These are phyloP conservation scores for Prunus yedoensis DNA, from an alignment of 331 rosid species.

Conservation along the genomic window DNA sequence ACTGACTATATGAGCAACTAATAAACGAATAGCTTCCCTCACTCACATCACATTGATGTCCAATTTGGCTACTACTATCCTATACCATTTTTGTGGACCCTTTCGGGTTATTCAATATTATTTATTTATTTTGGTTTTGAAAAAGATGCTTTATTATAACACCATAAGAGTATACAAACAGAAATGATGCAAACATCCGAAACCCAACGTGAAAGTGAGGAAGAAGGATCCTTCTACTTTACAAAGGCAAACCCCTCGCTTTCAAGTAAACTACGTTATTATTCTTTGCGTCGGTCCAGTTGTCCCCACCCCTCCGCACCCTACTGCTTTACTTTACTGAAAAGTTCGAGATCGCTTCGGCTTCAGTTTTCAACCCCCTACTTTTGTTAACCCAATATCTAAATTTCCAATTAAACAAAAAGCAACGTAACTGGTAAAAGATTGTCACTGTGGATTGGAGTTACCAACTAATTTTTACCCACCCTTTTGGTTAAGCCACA, in stretches of 20 bases:
- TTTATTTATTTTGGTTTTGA: no score
- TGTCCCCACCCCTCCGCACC: neutral
- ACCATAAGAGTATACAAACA: no score
- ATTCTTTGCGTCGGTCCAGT: neutral
- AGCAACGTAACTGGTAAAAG: neutral
- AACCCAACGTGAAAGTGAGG: no score
- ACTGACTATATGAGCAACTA: neutral
- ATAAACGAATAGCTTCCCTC: slow-evolving; percentile 1
- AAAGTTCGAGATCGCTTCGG: no score
- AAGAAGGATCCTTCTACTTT: no score
- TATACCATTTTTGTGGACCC: neutral
- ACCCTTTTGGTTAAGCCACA: no score
- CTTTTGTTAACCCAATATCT: neutral
- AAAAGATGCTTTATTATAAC: no score
- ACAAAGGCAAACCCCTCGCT: neutral
- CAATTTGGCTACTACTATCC: neutral
- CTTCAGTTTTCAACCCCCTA: slow-evolving; percentile 5
- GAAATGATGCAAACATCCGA: no score
- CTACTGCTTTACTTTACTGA: neutral
- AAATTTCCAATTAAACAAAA: neutral
- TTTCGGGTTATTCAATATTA: neutral
- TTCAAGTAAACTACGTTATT: slow-evolving; percentile 1
- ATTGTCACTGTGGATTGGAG: no score
- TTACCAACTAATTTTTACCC: no score
- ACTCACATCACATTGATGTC: neutral